Evolutionary conservation across 108 stramenopile genomes (phyloP).

Genomic region (Chaetoceros muelleri): DNA sequence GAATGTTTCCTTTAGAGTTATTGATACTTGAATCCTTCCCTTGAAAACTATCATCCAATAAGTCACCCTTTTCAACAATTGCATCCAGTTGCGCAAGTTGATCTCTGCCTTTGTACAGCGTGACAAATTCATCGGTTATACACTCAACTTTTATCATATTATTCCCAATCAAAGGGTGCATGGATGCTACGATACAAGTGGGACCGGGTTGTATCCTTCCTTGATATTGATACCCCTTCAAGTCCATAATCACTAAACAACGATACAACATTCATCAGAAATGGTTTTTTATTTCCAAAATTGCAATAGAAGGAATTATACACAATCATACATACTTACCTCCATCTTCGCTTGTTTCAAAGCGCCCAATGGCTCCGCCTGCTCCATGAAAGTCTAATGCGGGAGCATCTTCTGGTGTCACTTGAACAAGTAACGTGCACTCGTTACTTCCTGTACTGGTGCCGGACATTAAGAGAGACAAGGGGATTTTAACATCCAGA

Average conservation of each 20-base stretch:
- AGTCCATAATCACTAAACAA: constrained; percentile 46
- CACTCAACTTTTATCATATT: constrained; percentile 41
- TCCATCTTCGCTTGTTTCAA: constrained; percentile 41
- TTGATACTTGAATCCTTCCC: constrained; percentile 43
- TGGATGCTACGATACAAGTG: constrained; percentile 38
- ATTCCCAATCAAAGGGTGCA: background rate
- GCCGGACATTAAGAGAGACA: constrained; percentile 13
- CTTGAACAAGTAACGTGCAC: constrained; percentile 59
- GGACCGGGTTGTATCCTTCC: constrained; percentile 64
- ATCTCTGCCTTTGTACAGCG: constrained; percentile 39
- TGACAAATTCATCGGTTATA: constrained; percentile 67
- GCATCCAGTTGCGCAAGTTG: constrained; percentile 63
- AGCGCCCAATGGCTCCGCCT: constrained; percentile 70
- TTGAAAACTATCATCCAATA: constrained; percentile 41
- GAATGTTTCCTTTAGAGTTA: too few species aligned
- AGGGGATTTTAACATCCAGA: constrained; percentile 24
- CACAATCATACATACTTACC: constrained; percentile 15
- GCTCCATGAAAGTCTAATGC: constrained; percentile 55
- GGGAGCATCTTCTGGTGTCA: constrained; percentile 41
- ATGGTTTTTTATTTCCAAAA: background rate
- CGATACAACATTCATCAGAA: background rate
- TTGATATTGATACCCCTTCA: constrained; percentile 68
- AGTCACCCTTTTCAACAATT: constrained; percentile 35
- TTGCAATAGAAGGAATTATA: constrained; percentile 1
- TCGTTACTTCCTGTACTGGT: constrained; percentile 20